phyloP scores from a whole-genome alignment of 805 yeast genomes.

The Candida sphagnicola region DNA sequence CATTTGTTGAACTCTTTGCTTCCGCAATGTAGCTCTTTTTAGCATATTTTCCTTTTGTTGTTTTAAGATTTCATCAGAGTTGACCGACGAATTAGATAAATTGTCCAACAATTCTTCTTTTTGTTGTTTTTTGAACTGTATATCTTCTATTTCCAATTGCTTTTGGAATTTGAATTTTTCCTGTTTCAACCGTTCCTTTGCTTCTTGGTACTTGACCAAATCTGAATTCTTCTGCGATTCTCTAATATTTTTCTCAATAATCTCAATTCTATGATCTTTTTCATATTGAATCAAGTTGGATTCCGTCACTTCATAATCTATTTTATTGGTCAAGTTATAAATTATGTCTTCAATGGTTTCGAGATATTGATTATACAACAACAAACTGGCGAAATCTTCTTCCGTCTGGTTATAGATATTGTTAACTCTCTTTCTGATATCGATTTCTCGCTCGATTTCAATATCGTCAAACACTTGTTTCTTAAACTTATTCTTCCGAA shows the following conservation, averaged over 20 bases:
- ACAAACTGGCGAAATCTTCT: conserved; percentile 60
- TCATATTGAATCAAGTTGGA: conserved; percentile 66
- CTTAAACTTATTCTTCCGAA: conserved; percentile 87
- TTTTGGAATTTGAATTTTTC: conserved; percentile 65
- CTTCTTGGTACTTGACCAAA: conserved; percentile 60
- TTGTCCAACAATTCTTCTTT: conserved; percentile 39
- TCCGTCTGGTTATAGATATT: conserved; percentile 76
- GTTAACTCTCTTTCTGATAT: conserved; percentile 74
- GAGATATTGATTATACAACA: conserved; percentile 69
- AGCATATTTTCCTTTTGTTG: conserved; percentile 38
- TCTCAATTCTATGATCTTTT: conserved; percentile 66
- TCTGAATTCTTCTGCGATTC: conserved; percentile 62
- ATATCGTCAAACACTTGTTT: conserved; percentile 91
- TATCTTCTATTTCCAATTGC: conserved; percentile 47
- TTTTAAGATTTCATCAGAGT: conserved; percentile 37
- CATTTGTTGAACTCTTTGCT: conserved; percentile 55
- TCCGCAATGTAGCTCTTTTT: conserved; percentile 62
- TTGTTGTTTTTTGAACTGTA: conserved; percentile 36
- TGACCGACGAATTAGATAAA: conserved; percentile 26
- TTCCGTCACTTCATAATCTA: conserved; percentile 68
- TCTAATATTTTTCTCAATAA: conserved; percentile 69
- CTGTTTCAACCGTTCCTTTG: conserved; percentile 50
- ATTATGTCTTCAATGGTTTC: conserved; percentile 82
- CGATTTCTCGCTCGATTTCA: conserved; percentile 86
- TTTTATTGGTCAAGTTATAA: conserved; percentile 67